phyloP scores from a whole-genome alignment of 305 asterid species.

The Solanum hybrid region DNA sequence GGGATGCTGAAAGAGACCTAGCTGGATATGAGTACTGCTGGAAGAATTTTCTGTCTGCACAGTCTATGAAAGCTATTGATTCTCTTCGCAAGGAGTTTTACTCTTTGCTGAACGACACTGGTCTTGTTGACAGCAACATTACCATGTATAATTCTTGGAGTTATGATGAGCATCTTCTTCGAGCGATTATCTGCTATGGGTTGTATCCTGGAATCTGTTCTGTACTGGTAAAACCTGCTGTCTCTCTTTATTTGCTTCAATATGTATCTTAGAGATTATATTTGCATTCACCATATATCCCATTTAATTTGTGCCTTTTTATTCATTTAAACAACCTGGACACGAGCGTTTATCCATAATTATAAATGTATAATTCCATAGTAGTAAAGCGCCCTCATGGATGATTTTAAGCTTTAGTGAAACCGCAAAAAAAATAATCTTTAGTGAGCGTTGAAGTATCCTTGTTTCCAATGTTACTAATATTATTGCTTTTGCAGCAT shows the following conservation, averaged over 20 bases:
- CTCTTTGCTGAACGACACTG: conserved; percentile 69
- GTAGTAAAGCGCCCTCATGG: background rate
- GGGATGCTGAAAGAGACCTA: conserved; percentile 64
- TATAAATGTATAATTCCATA: background rate
- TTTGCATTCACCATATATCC: background rate
- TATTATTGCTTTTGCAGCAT: conserved; percentile 44
- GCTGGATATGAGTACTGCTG: conserved; percentile 79
- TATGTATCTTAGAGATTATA: background rate
- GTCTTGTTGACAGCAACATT: conserved; percentile 82
- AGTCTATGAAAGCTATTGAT: conserved; percentile 87
- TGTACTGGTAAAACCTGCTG: conserved; percentile 60
- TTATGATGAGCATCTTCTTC: conserved; percentile 74
- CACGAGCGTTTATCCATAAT: background rate
- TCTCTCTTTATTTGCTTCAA: background rate
- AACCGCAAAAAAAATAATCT: background rate
- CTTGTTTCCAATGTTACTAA: background rate
- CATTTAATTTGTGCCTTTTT: background rate
- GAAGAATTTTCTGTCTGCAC: conserved; percentile 82
- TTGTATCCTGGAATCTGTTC: conserved; percentile 93
- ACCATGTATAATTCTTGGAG: conserved; percentile 63
- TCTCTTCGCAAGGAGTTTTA: conserved; percentile 80
- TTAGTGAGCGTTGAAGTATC: background rate
- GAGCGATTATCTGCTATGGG: conserved; percentile 81
- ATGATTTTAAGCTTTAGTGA: background rate
- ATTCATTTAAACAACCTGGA: background rate